Conservation (phyloP, 2,329 filamentous ascomycete genomes). For the Rhynchosporium agropyri region DNA sequence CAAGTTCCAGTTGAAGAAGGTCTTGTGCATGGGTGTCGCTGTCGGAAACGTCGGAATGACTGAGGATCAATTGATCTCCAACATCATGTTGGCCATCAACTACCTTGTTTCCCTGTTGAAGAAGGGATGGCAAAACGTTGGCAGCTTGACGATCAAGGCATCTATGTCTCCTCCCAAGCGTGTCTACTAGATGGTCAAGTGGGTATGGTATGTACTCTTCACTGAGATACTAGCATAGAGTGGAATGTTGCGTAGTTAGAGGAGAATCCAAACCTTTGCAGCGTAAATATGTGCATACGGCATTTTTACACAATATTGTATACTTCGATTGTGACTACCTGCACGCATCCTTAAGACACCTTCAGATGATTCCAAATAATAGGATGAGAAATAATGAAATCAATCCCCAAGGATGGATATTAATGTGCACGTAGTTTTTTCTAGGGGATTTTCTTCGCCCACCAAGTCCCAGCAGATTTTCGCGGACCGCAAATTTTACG, state of each 20-base stretch:
- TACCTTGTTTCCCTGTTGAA: conserved; percentile 99
- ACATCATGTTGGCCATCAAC: conserved; percentile 99
- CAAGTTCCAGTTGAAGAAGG: conserved; percentile 99
- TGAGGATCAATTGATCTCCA: conserved; percentile 91
- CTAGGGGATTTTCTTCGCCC: too few relatives aligned
- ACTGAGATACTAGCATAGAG: conserved; percentile 36
- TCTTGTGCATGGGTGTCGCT: conserved; percentile 99
- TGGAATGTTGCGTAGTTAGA: conserved; percentile 36
- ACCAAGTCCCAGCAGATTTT: not conserved
- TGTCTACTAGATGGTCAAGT: conserved; percentile 74
- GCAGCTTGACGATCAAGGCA: conserved; percentile 99
- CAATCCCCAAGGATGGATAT: too few relatives aligned
- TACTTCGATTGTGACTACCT: too few relatives aligned
- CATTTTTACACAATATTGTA: not conserved
- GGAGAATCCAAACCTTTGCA: conserved; percentile 33
- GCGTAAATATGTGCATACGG: conserved; percentile 12
- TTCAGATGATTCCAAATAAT: too few relatives aligned
- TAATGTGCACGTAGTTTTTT: too few relatives aligned
- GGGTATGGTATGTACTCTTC: conserved; percentile 37
- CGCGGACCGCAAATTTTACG: not conserved
- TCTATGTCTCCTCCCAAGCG: conserved; percentile 99
- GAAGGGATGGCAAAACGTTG: conserved; percentile 99
- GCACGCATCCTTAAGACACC: too few relatives aligned
- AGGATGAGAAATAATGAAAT: too few relatives aligned
- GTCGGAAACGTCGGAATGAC: conserved; percentile 98